A percentile compares a stretch with the other conserved stretches of the same genome.
These are phyloP conservation scores for Dissophora globulifera DNA, from an alignment of 192 early-diverging fungal species.

Conservation along the genomic window DNA sequence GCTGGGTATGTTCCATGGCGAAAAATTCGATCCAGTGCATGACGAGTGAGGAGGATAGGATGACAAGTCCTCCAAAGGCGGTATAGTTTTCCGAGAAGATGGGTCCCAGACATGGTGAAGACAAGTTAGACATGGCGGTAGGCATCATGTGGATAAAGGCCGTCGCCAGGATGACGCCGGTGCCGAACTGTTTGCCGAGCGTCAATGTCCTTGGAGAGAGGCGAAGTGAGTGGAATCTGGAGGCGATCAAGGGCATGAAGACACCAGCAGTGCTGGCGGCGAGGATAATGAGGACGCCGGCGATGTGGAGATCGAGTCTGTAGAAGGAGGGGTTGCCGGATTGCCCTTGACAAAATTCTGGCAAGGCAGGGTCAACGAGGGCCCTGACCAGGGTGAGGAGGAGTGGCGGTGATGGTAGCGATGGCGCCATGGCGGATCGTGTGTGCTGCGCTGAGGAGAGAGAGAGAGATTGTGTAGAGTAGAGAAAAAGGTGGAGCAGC, in stretches of 20 bases:
- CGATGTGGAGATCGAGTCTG: conserved; percentile 52
- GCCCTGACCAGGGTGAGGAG: background rate
- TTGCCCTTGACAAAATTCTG: background rate
- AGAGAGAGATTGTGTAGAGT: too few species aligned
- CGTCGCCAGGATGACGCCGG: conserved; percentile 79
- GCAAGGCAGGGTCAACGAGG: background rate
- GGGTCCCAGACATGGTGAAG: conserved; percentile 64
- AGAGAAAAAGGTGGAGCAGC: too few species aligned
- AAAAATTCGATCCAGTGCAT: conserved; percentile 76
- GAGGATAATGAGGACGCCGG: conserved; percentile 67
- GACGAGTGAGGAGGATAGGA: conserved; percentile 70
- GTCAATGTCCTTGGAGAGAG: conserved; percentile 7
- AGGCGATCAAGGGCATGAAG: conserved; percentile 61
- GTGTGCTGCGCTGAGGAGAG: too few species aligned
- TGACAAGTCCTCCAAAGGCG: conserved; percentile 65
- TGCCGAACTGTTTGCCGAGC: conserved; percentile 57
- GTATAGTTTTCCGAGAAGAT: conserved; percentile 55
- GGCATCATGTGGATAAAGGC: conserved; percentile 80
- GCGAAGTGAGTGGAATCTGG: background rate
- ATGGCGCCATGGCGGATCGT: too few species aligned
- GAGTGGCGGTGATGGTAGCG: too few species aligned
- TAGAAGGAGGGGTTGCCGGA: background rate
- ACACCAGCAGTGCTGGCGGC: conserved; percentile 61
- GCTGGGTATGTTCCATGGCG: conserved; percentile 39
- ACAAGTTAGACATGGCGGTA: conserved; percentile 64